A percentile compares a stretch with the other conserved stretches of the same genome.
phyloP scores from a whole-genome alignment of 2,329 filamentous ascomycete genomes.

The Falciphora oryzae region DNA sequence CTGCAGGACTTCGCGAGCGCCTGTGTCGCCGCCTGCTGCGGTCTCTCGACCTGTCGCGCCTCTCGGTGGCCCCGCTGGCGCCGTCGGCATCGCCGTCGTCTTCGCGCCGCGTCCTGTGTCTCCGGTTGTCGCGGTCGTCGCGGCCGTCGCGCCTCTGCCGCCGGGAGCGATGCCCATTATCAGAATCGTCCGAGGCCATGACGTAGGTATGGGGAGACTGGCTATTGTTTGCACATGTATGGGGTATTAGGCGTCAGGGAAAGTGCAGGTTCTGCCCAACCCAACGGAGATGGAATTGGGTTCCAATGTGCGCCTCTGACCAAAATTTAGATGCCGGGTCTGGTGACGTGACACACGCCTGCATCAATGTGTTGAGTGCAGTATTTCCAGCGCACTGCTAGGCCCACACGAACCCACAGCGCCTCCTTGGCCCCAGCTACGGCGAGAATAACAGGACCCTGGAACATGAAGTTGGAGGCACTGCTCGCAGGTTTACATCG shows the following conservation, averaged over 20 bases:
- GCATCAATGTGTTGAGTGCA: not conserved
- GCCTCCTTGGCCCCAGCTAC: too few species aligned
- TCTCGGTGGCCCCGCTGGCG: conserved; percentile 16
- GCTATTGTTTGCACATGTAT: not conserved
- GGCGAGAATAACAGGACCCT: too few species aligned
- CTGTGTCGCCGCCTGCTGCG: conserved; percentile 8
- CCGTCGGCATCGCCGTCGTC: conserved; percentile 24
- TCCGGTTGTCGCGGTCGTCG: conserved; percentile 17
- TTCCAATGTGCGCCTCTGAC: not conserved
- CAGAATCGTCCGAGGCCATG: conserved; percentile 5
- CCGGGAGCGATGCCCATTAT: not conserved
- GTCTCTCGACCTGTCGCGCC: conserved; percentile 10
- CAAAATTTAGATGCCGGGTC: not conserved
- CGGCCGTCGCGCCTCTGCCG: conserved; percentile 5
- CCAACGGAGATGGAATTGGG: not conserved
- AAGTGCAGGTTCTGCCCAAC: not conserved
- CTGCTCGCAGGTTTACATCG: too few species aligned
- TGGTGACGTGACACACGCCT: not conserved
- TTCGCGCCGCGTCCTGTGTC: conserved; percentile 25
- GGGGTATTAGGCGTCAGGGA: too few species aligned
- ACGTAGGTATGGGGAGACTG: not conserved
- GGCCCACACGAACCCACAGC: not conserved
- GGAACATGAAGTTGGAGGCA: too few species aligned
- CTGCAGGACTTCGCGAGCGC: conserved; percentile 5
- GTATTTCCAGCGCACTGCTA: not conserved